Conservation (phyloP, 2,329 filamentous ascomycete species). For the Hysterium pulicare region DNA sequence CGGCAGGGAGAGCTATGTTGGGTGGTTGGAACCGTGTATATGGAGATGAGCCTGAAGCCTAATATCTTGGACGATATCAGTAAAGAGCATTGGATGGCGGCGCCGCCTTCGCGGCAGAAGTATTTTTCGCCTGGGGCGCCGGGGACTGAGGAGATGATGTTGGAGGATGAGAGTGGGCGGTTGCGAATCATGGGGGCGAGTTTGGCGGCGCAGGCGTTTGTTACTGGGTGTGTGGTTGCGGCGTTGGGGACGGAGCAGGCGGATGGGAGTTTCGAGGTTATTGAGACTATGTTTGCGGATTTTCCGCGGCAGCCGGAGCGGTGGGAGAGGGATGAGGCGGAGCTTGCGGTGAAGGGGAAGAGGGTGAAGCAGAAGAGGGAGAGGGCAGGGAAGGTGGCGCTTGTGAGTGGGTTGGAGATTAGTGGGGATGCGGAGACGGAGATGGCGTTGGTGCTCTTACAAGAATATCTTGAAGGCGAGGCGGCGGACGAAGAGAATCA, state of each 20-base stretch:
- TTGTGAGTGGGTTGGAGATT: constrained; percentile 85
- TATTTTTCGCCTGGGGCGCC: constrained; percentile 63
- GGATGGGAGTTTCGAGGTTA: constrained; percentile 86
- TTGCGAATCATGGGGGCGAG: constrained; percentile 71
- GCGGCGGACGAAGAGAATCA: constrained; percentile 61
- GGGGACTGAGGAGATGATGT: constrained; percentile 68
- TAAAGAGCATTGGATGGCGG: constrained; percentile 92
- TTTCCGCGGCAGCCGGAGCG: constrained; percentile 76
- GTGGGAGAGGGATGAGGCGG: constrained; percentile 65
- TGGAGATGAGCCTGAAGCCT: constrained; percentile 95
- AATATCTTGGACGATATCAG: constrained; percentile 93
- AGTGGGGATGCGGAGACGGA: constrained; percentile 72
- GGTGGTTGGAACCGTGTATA: constrained; percentile 91
- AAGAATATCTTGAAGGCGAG: constrained; percentile 87
- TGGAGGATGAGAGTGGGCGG: constrained; percentile 94
- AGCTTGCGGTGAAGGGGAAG: constrained; percentile 35
- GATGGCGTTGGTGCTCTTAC: constrained; percentile 70
- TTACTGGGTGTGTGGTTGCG: constrained; percentile 92
- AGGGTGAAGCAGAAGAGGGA: constrained; percentile 39
- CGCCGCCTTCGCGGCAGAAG: constrained; percentile 71
- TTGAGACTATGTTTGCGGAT: constrained; percentile 86
- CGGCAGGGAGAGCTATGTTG: constrained; percentile 94
- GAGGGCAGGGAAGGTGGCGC: constrained; percentile 69
- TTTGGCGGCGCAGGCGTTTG: constrained; percentile 67
- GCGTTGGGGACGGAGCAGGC: constrained; percentile 91